Conservation (phyloP, 2,329 filamentous ascomycete genomes). For the Fusarium irregulare region DNA sequence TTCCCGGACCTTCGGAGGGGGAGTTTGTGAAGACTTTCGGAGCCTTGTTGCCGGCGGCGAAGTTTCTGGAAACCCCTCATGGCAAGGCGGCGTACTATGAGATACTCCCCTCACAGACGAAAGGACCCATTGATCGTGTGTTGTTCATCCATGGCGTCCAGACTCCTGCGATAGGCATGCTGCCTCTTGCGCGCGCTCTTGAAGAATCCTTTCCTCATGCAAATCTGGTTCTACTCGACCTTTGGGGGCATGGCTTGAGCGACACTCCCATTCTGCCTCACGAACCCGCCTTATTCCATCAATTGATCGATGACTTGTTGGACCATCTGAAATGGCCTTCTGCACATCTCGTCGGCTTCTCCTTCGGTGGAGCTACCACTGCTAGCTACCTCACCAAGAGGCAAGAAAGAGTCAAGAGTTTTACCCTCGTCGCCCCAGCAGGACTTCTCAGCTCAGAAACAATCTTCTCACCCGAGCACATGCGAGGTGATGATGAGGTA, state of each 20-base stretch:
- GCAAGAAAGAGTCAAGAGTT: slow-evolving; percentile 46
- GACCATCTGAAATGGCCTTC: slow-evolving; percentile 54
- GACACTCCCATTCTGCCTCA: slow-evolving; percentile 60
- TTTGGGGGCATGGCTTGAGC: slow-evolving; percentile 66
- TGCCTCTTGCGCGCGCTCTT: slow-evolving; percentile 55
- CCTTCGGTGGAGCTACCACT: slow-evolving; percentile 58
- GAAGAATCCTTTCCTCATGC: slow-evolving; percentile 50
- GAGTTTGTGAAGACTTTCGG: slow-evolving; percentile 54
- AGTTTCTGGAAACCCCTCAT: slow-evolving; percentile 47
- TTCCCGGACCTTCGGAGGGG: slow-evolving; percentile 53
- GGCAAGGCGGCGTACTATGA: slow-evolving; percentile 57
- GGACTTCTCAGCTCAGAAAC: slow-evolving; percentile 51
- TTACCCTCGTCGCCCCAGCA: slow-evolving; percentile 60
- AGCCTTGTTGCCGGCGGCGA: slow-evolving; percentile 52
- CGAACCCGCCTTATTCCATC: slow-evolving; percentile 55
- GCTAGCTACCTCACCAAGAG: slow-evolving; percentile 52
- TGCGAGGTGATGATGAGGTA: slow-evolving; percentile 46
- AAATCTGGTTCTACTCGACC: slow-evolving; percentile 58
- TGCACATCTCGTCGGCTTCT: slow-evolving; percentile 61
- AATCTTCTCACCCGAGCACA: slow-evolving; percentile 44
- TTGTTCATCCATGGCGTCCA: slow-evolving; percentile 64
- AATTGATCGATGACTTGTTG: slow-evolving; percentile 54
- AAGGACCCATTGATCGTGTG: slow-evolving; percentile 43
- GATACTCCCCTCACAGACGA: slow-evolving; percentile 33
- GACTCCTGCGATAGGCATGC: slow-evolving; percentile 61